A percentile compares a stretch with the other conserved stretches of the same genome.
These are phyloP conservation scores for Nemania sp. DNA, from an alignment of 2,329 filamentous ascomycete species.

Conservation along the genomic window DNA sequence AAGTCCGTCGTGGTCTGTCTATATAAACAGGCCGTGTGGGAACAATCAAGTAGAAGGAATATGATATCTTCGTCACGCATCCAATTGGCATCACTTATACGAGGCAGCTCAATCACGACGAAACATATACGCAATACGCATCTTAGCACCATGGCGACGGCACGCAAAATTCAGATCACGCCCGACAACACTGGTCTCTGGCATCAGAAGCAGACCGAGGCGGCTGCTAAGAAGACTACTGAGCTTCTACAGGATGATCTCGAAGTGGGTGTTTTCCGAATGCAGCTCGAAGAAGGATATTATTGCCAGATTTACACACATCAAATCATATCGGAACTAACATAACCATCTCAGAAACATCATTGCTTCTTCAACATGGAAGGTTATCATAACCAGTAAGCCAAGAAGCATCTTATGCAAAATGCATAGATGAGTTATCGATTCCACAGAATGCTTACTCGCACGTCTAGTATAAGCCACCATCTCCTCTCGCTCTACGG, in stretches of 20 bases:
- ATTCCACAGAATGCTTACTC: neutral
- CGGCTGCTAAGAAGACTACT: conserved; percentile 64
- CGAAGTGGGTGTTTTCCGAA: conserved; percentile 46
- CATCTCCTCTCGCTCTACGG: conserved; percentile 77
- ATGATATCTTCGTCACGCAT: neutral
- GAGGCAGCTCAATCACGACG: conserved; percentile 5
- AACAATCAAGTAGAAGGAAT: neutral
- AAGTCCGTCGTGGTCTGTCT: no score
- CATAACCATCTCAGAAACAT: conserved; percentile 48
- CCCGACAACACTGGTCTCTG: conserved; percentile 56
- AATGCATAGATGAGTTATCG: neutral
- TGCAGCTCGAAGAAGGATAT: no score
- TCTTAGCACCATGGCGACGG: conserved; percentile 47
- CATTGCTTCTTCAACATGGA: conserved; percentile 79
- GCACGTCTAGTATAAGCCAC: conserved; percentile 61
- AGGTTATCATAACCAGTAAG: conserved; percentile 81
- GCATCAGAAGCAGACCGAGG: conserved; percentile 52
- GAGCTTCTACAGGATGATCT: conserved; percentile 77
- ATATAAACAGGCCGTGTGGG: no score
- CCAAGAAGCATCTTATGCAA: neutral
- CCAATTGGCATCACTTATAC: neutral
- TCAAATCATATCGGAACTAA: no score
- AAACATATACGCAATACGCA: conserved; percentile 3
- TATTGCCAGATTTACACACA: no score
- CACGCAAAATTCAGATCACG: conserved; percentile 52